These are phyloP conservation scores for Gaertneriomyces sp. DNA, from an alignment of 192 early-diverging fungal species.

Conservation along the genomic window DNA sequence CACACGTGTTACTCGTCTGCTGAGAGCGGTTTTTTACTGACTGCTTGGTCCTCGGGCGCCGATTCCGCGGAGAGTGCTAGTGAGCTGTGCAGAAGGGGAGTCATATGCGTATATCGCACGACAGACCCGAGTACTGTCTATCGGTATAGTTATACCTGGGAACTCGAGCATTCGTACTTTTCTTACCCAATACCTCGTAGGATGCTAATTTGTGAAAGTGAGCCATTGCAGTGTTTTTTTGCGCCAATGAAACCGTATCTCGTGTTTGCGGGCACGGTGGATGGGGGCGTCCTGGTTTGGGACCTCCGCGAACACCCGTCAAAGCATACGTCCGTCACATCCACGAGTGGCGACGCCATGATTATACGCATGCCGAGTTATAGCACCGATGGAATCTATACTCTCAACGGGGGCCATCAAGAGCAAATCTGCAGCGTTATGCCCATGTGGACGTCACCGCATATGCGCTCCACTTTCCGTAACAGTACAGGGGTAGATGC, in stretches of 20 bases:
- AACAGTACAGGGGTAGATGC: background rate
- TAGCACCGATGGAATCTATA: conserved; percentile 36
- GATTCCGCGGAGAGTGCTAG: background rate
- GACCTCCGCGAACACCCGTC: conserved; percentile 34
- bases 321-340: conserved; percentile 6
- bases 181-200: conserved; percentile 1
- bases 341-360: background rate
- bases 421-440: conserved; percentile 18
- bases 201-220: conserved; percentile 34
- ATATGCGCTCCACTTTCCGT: no score
- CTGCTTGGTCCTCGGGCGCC: conserved; percentile 16
- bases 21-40: conserved; percentile 31
- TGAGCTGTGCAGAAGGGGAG: conserved; percentile 20
- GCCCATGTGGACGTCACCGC: conserved; percentile 9
- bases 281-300: conserved; percentile 46
- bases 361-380: conserved; percentile 32
- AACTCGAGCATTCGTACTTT: no score
- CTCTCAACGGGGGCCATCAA: conserved; percentile 24
- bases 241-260: conserved; percentile 31
- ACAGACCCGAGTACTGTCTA: conserved; percentile 32
- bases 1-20: conserved; percentile 26
- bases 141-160: background rate
- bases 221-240: conserved; percentile 25
- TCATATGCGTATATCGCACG: conserved; percentile 37
- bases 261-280: conserved; percentile 43